These are phyloP conservation scores for Coemansia sp. DNA, from an alignment of 192 early-diverging fungal species.

Conservation along the genomic window DNA sequence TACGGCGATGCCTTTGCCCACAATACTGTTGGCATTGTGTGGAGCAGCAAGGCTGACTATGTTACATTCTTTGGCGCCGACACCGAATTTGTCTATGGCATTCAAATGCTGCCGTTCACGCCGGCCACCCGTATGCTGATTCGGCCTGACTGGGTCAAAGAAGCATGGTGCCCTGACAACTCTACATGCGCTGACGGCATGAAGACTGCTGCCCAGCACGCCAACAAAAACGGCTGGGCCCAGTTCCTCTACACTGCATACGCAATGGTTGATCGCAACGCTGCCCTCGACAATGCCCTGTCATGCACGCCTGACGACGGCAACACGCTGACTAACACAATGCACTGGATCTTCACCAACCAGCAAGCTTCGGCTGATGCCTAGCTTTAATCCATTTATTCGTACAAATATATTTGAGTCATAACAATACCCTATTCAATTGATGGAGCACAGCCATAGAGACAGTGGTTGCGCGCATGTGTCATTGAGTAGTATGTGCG, in stretches of 20 bases:
- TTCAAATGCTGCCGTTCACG: conserved; percentile 60
- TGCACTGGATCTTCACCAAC: conserved; percentile 56
- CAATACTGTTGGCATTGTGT: conserved; percentile 55
- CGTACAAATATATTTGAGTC: not conserved
- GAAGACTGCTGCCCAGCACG: conserved; percentile 39
- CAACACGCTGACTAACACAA: conserved; percentile 55
- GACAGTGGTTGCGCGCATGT: conserved; percentile 46
- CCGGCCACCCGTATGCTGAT: conserved; percentile 47
- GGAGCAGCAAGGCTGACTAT: conserved; percentile 53
- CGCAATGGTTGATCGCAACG: conserved; percentile 42
- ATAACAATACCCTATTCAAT: not conserved
- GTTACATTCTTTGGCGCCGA: conserved; percentile 55
- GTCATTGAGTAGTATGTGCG: conserved; percentile 15
- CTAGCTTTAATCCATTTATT: not conserved
- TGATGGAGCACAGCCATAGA: conserved; percentile 40
- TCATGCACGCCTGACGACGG: conserved; percentile 52
- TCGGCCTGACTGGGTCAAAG: conserved; percentile 47
- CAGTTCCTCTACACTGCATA: conserved; percentile 54
- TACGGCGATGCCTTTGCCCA: conserved; percentile 41
- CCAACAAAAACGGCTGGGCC: conserved; percentile 34
- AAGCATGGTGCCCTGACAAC: conserved; percentile 40
- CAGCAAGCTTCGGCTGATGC: conserved; percentile 14
- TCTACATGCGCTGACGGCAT: conserved; percentile 36
- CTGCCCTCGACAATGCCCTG: conserved; percentile 29
- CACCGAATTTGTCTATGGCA: conserved; percentile 55